Conservation (phyloP, 805 yeast species). For the Saturnispora kantuleensis region DNA sequence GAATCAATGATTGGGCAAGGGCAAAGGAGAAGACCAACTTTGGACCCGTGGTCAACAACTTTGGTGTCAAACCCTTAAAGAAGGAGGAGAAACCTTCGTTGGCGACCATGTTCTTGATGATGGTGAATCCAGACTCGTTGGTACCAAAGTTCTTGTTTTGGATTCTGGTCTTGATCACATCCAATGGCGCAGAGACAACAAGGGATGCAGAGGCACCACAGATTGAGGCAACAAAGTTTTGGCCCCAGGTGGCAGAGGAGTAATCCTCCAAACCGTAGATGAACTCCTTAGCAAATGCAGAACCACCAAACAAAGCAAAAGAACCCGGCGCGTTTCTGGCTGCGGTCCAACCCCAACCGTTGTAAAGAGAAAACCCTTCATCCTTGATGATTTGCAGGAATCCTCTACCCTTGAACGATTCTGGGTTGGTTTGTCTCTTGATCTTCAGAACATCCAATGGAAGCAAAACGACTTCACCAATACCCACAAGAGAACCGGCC, state of each 20-base stretch:
- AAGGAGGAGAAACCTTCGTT: constrained; percentile 86
- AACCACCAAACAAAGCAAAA: constrained; percentile 95
- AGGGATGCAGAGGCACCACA: constrained; percentile 95
- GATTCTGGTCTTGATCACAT: constrained; percentile 96
- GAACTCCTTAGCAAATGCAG: constrained; percentile 97
- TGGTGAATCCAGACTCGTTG: constrained; percentile 88
- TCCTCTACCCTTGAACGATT: constrained; percentile 97
- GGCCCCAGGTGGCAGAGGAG: constrained; percentile 86
- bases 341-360: constrained; percentile 99
- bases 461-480: constrained; percentile 91
- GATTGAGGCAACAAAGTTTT: constrained; percentile 89
- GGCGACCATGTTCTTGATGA: constrained; percentile 83
- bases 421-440: constrained; percentile 99
- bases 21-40: constrained; percentile 98
- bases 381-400: constrained; percentile 75
- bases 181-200: constrained; percentile 95
- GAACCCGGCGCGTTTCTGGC: constrained; percentile 99
- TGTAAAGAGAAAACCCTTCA: constrained; percentile 87
- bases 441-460: constrained; percentile 96
- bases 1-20: constrained; percentile 91
- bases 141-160: constrained; percentile 94
- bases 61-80: constrained; percentile 95
- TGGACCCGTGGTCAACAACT: constrained; percentile 95
- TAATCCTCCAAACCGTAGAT: constrained; percentile 80
- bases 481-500: constrained; percentile 95